Conservation (phyloP, 2,329 filamentous ascomycete genomes). For the Pestalotiopsis sp. region DNA sequence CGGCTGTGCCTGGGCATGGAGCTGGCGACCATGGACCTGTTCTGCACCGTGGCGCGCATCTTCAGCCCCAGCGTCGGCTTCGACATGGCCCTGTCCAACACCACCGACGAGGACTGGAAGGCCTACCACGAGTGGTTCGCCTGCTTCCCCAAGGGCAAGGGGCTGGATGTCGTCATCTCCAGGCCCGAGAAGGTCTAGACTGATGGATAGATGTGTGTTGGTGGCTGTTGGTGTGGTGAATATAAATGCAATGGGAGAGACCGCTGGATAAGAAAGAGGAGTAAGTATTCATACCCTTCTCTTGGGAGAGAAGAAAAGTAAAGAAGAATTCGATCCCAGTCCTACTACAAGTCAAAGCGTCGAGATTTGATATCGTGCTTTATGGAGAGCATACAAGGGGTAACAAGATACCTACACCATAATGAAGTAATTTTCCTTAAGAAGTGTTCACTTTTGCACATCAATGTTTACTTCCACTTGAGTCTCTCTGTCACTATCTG, state of each 20-base stretch:
- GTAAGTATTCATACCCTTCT: neutral
- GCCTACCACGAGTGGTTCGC: conserved; percentile 25
- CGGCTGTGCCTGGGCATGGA: conserved; percentile 24
- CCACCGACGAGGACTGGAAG: conserved; percentile 22
- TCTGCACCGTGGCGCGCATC: conserved; percentile 22
- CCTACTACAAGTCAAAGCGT: neutral
- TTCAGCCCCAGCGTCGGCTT: conserved; percentile 22
- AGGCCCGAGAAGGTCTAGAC: neutral
- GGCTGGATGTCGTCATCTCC: conserved; percentile 19
- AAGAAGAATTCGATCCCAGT: neutral
- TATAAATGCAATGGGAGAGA: neutral
- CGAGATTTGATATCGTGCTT: neutral
- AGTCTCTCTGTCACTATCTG: too few species aligned
- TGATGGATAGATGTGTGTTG: neutral
- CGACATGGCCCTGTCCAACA: conserved; percentile 18
- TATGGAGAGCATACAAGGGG: neutral
- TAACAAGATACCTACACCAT: neutral
- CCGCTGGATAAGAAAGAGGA: neutral
- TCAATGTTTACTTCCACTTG: neutral
- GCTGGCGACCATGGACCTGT: conserved; percentile 24
- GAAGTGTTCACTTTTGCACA: neutral
- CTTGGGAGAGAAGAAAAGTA: neutral
- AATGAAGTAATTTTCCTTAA: neutral
- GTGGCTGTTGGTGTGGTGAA: neutral
- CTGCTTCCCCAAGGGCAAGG: conserved; percentile 20